Percentiles rank a stretch among this genome's conserved stretches.
Evolutionary conservation across 331 rosid species (phyloP).

Genomic region (Rhamnella rubrinervis): DNA sequence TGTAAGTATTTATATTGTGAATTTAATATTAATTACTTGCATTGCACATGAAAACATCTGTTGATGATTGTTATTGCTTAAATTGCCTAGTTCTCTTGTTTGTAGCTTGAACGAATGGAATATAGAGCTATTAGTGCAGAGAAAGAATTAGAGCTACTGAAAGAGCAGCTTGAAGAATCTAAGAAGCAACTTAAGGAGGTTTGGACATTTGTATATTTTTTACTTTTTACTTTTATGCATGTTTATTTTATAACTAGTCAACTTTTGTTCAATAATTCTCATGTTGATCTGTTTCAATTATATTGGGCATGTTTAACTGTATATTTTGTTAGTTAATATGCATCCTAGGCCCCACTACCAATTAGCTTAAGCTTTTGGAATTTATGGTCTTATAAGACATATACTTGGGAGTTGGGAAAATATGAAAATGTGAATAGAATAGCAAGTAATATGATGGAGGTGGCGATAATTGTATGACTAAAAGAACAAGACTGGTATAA

Average conservation of each 20-base stretch:
- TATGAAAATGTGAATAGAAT: too few relatives aligned
- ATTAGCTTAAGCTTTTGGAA: too few relatives aligned
- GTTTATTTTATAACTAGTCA: constrained; percentile 9
- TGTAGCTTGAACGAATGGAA: constrained; percentile 76
- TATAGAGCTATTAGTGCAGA: constrained; percentile 74
- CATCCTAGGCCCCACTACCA: too few relatives aligned
- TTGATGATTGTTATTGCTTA: constrained; percentile 6
- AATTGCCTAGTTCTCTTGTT: constrained; percentile 27
- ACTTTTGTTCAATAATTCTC: not conserved
- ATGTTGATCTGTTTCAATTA: not conserved
- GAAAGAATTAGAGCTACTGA: constrained; percentile 64
- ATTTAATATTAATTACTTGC: constrained; percentile 10
- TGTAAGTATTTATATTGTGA: constrained; percentile 43
- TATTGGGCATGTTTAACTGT: too few relatives aligned
- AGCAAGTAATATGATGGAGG: too few relatives aligned
- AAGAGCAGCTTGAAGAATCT: constrained; percentile 63
- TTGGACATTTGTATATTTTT: constrained; percentile 28
- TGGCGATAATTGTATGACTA: too few relatives aligned
- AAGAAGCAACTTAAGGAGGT: constrained; percentile 75
- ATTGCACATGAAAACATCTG: not conserved
- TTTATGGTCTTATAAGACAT: too few relatives aligned
- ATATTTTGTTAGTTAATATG: too few relatives aligned
- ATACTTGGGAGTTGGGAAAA: too few relatives aligned
- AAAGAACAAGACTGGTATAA: too few relatives aligned
- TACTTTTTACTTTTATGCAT: constrained; percentile 17